Evolutionary conservation across 306 rosid genomes (phyloP).

Genomic region (Pachyrhizus erosus): DNA sequence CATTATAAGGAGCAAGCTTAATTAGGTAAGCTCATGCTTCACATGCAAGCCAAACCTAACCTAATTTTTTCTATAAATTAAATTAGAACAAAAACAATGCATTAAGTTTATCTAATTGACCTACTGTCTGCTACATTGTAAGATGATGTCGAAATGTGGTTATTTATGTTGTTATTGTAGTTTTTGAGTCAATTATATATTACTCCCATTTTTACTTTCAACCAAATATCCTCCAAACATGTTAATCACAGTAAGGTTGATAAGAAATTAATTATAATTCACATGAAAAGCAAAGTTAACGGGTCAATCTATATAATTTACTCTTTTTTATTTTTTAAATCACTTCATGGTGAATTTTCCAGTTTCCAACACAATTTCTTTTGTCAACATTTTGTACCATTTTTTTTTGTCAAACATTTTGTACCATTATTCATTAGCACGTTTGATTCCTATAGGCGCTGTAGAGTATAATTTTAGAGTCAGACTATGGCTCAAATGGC

Average conservation of each 20-base stretch:
- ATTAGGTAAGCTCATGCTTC: conserved; percentile 32
- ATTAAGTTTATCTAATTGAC: not conserved
- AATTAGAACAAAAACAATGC: not conserved
- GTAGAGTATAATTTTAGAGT: not conserved
- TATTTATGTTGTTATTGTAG: not conserved
- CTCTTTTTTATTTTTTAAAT: not conserved
- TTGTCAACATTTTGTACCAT: not conserved
- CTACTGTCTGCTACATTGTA: not conserved
- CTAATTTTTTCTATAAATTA: not conserved
- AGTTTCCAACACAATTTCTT: not conserved
- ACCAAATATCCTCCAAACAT: not conserved
- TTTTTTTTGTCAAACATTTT: not conserved
- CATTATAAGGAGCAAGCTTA: conserved; percentile 30
- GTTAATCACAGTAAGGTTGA: not conserved
- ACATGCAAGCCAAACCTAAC: conserved; percentile 21
- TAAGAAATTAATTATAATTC: not conserved
- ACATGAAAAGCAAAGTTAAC: not conserved
- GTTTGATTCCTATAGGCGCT: not conserved
- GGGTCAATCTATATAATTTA: not conserved
- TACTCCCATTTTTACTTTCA: not conserved
- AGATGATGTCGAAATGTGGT: not conserved
- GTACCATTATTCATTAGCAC: not conserved
- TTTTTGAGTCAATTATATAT: not conserved
- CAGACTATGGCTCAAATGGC: not conserved
- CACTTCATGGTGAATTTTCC: not conserved